phyloP scores from a whole-genome alignment of 805 yeast genomes.

The Yarrowia divulgata region DNA sequence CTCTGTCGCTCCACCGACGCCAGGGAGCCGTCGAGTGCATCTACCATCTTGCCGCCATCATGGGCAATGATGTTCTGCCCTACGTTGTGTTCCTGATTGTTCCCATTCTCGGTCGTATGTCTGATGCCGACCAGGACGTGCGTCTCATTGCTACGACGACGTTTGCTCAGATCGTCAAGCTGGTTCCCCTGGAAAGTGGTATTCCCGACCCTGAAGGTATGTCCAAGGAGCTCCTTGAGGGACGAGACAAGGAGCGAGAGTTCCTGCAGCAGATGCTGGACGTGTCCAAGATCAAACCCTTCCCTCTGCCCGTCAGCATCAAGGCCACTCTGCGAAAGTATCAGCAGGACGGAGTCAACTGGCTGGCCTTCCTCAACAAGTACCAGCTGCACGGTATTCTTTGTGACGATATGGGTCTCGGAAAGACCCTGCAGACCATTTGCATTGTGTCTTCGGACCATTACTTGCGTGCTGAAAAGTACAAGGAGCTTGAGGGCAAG shows the following conservation, averaged over 20 bases:
- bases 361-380: slow-evolving; percentile 94
- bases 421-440: slow-evolving; percentile 95
- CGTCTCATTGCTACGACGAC: slow-evolving; percentile 92
- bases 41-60: slow-evolving; percentile 79
- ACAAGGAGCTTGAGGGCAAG: slow-evolving; percentile 45
- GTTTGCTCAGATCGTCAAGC: slow-evolving; percentile 92
- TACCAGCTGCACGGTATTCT: slow-evolving; percentile 96
- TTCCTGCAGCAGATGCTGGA: slow-evolving; percentile 98
- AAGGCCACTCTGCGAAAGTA: slow-evolving; percentile 92
- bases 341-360: slow-evolving; percentile 98
- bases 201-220: slow-evolving; percentile 93
- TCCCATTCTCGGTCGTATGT: slow-evolving; percentile 97
- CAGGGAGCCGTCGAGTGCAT: slow-evolving; percentile 95
- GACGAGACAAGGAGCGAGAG: slow-evolving; percentile 92
- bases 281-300: slow-evolving; percentile 85
- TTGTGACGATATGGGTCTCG: slow-evolving; percentile 99
- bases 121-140: slow-evolving; percentile 90
- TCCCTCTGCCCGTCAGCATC: slow-evolving; percentile 86
- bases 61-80: slow-evolving; percentile 91
- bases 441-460: slow-evolving; percentile 98
- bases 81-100: slow-evolving; percentile 94
- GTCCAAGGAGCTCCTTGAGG: slow-evolving; percentile 81
- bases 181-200: slow-evolving; percentile 97
- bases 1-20: slow-evolving; percentile 71
- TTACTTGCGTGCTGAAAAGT: slow-evolving; percentile 78